These are phyloP conservation scores for Penstemon barbatus DNA, from an alignment of 257 asterid genomes.

Conservation along the genomic window DNA sequence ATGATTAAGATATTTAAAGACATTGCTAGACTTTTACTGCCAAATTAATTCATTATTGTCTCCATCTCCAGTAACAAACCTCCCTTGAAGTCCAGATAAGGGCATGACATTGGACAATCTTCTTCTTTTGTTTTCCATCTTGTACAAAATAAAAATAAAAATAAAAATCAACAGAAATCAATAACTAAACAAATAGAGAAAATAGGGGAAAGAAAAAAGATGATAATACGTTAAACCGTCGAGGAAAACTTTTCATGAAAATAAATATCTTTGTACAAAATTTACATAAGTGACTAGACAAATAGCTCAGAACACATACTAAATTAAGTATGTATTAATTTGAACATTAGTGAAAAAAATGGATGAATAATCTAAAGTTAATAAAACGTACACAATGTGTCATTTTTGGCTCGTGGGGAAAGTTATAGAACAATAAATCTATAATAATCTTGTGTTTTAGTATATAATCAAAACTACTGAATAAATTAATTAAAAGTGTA, in stretches of 20 bases:
- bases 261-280: too few species aligned
- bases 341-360: too few species aligned
- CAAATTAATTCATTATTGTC: conserved; percentile 18
- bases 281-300: too few species aligned
- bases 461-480: neutral
- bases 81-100: conserved; percentile 65
- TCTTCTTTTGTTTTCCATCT: conserved; percentile 69
- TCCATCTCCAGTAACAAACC: conserved; percentile 51
- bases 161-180: neutral
- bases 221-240: too few species aligned
- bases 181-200: neutral
- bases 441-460: too few species aligned
- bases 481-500: conserved; percentile 18
- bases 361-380: neutral
- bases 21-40: too few species aligned
- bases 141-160: neutral
- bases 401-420: neutral
- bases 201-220: too few species aligned
- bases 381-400: neutral
- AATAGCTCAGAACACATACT: too few species aligned
- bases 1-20: too few species aligned
- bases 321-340: too few species aligned
- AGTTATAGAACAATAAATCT: neutral
- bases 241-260: too few species aligned
- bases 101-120: conserved; percentile 54